Percentiles rank a stretch among this genome's conserved stretches.
These are phyloP conservation scores for Fusarium tjaetaba DNA, from an alignment of 2,329 filamentous ascomycete species.

Conservation along the genomic window DNA sequence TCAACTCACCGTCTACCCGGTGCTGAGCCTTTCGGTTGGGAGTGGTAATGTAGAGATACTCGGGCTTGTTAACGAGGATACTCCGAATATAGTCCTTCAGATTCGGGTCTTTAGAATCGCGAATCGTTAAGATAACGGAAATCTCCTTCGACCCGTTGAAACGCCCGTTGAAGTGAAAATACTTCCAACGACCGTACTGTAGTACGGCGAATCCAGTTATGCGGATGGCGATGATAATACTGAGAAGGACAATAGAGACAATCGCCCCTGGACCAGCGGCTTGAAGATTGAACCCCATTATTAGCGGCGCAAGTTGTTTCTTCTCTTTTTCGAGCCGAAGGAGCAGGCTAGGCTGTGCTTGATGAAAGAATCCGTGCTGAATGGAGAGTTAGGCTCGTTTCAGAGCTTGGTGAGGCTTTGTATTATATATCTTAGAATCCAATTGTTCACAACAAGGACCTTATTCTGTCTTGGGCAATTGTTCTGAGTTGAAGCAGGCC, in stretches of 20 bases:
- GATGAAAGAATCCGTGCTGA: not conserved
- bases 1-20: not conserved
- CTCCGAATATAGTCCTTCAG: not conserved
- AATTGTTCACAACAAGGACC: not conserved
- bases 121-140: conserved; percentile 22
- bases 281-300: not conserved
- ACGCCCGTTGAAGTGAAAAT: not conserved
- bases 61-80: conserved; percentile 15
- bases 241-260: not conserved
- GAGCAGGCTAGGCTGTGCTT: not conserved
- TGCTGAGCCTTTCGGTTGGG: not conserved
- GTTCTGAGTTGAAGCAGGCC: not conserved
- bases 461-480: not conserved
- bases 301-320: not conserved
- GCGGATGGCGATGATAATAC: not conserved
- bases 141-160: not conserved
- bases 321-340: not conserved
- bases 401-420: not conserved
- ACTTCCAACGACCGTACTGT: not conserved
- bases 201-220: not conserved
- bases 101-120: not conserved
- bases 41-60: conserved; percentile 6
- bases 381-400: not conserved
- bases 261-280: not conserved
- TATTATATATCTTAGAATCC: not conserved